These are phyloP conservation scores for Mortierella sp. DNA, from an alignment of 371 early-diverging fungal genomes.

Conservation along the genomic window DNA sequence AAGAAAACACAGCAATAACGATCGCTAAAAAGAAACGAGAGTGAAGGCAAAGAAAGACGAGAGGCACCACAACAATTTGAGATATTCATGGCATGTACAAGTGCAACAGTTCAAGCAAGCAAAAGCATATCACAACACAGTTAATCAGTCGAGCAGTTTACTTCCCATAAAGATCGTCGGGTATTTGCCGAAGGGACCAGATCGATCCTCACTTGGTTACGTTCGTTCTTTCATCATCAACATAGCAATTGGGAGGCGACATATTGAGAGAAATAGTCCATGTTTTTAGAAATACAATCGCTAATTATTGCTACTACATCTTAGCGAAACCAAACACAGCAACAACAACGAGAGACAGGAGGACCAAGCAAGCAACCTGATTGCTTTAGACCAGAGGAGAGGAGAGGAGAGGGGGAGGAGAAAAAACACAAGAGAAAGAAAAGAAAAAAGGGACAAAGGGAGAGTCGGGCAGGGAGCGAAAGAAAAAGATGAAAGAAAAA, in stretches of 20 bases:
- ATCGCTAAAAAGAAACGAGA: too few relatives aligned
- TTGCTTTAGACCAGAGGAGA: not conserved
- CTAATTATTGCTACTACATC: constrained; percentile 5
- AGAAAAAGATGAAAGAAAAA: not conserved
- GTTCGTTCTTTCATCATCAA: not conserved
- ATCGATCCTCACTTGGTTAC: too few relatives aligned
- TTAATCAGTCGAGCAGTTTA: too few relatives aligned
- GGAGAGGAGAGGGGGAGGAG: not conserved
- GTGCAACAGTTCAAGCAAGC: too few relatives aligned
- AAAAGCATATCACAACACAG: too few relatives aligned
- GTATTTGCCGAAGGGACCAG: too few relatives aligned
- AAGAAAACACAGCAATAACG: too few relatives aligned
- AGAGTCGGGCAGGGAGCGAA: not conserved
- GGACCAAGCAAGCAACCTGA: not conserved
- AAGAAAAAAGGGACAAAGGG: constrained; percentile 3
- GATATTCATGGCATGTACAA: too few relatives aligned
- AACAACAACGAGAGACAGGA: constrained; percentile 36
- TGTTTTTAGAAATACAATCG: constrained; percentile 8
- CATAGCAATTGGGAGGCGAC: not conserved
- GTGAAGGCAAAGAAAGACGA: too few relatives aligned
- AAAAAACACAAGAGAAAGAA: constrained; percentile 13
- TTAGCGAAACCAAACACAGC: constrained; percentile 5
- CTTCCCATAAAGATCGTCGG: too few relatives aligned
- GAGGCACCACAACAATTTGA: too few relatives aligned
- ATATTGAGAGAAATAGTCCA: constrained; percentile 19